Percentiles rank a stretch among this genome's conserved stretches.
Conservation (phyloP, 805 yeast genomes). For the Suhomyces faveliae region DNA sequence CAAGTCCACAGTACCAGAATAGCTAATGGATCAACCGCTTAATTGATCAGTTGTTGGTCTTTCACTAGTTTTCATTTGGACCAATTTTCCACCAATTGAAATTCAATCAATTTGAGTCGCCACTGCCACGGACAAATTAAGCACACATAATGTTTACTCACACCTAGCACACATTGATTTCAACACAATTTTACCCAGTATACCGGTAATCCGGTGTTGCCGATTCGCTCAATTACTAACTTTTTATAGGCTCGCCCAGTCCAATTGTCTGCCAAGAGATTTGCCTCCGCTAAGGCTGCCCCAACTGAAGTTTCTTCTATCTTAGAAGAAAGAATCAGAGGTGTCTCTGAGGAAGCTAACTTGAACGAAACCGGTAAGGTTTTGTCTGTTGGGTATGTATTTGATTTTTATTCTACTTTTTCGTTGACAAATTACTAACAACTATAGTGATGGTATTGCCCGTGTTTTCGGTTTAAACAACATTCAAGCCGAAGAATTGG, state of each 20-base stretch:
- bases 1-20: neutral
- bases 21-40: neutral
- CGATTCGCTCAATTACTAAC: constrained; percentile 30
- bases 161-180: neutral
- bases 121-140: too few relatives aligned
- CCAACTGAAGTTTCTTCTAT: constrained; percentile 99
- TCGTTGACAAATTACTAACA: constrained; percentile 35
- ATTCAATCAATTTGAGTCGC: neutral
- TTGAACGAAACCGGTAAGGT: constrained; percentile 99
- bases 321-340: constrained; percentile 99
- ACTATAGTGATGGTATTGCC: constrained; percentile 96
- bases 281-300: constrained; percentile 94
- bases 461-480: constrained; percentile 99
- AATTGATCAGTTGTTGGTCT: neutral
- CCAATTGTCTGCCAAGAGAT: constrained; percentile 65
- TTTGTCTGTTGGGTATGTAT: constrained; percentile 70
- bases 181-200: neutral
- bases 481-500: constrained; percentile 99
- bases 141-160: neutral
- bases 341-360: constrained; percentile 96
- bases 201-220: neutral
- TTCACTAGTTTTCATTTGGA: neutral
- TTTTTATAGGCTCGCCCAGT: constrained; percentile 66
- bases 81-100: neutral
- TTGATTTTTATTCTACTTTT: constrained; percentile 5